Evolutionary conservation across 495 filamentous ascomycete genomes (phyloP).

Genomic region (Aspergillus sparsus): DNA sequence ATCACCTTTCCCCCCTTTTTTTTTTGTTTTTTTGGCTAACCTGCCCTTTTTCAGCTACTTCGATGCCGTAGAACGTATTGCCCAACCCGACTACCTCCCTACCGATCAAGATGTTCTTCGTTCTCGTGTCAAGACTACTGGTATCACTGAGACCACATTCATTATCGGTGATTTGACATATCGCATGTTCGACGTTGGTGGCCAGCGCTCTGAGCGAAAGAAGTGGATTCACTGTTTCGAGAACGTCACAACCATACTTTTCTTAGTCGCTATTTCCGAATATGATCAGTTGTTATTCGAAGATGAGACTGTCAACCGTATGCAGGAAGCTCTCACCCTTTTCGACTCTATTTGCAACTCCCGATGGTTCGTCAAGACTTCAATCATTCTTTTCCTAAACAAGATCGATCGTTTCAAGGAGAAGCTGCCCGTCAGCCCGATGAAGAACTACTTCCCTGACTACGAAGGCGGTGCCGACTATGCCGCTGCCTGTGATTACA

Average conservation of each 20-base stretch:
- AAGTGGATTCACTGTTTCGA: conserved; percentile 99
- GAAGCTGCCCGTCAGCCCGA: conserved; percentile 97
- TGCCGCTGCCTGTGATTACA: conserved; percentile 91
- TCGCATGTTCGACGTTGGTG: conserved; percentile 99
- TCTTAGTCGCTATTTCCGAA: conserved; percentile 97
- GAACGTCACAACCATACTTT: conserved; percentile 97
- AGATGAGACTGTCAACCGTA: conserved; percentile 86
- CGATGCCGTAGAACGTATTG: conserved; percentile 90
- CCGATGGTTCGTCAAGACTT: conserved; percentile 98
- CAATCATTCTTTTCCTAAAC: conserved; percentile 99
- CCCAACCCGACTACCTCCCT: conserved; percentile 89
- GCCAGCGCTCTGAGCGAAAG: conserved; percentile 97
- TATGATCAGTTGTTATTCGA: conserved; percentile 98
- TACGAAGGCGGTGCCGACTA: conserved; percentile 96
- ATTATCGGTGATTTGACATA: conserved; percentile 97
- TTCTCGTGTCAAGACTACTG: conserved; percentile 98
- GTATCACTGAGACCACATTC: conserved; percentile 98
- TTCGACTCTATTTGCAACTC: conserved; percentile 99
- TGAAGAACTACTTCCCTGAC: conserved; percentile 99
- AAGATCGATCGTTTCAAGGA: conserved; percentile 99
- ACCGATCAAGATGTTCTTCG: conserved; percentile 97
- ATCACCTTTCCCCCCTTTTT: not conserved
- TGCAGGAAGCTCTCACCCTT: conserved; percentile 97
- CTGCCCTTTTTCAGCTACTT: conserved; percentile 72
- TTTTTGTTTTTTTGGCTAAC: conserved; percentile 11